Conservation (phyloP, 1,139 yeast species). For the Taphrina populina region DNA sequence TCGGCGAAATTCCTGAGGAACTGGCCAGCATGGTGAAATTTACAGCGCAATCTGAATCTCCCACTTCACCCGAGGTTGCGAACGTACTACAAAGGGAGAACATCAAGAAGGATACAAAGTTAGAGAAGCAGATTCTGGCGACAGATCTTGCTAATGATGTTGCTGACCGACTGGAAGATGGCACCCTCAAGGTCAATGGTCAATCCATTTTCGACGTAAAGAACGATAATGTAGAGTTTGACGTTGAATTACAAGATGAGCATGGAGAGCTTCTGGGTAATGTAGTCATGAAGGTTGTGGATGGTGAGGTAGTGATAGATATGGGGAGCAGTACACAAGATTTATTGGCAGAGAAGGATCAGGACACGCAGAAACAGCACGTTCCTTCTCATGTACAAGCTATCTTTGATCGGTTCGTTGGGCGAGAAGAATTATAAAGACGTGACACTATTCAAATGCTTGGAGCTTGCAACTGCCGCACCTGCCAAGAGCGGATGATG, state of each 20-base stretch:
- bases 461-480: no score
- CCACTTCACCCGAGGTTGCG: neutral
- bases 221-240: slow-evolving; percentile 11
- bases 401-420: slow-evolving; percentile 12
- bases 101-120: no score
- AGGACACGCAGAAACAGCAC: slow-evolving; percentile 1
- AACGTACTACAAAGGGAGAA: no score
- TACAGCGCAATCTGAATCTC: neutral
- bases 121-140: neutral
- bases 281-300: slow-evolving; percentile 22
- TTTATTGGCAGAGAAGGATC: neutral
- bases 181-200: slow-evolving; percentile 8
- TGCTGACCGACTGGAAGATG: slow-evolving; percentile 12
- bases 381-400: slow-evolving; percentile 19
- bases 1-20: neutral
- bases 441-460: no score
- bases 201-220: slow-evolving; percentile 1
- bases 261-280: slow-evolving; percentile 9
- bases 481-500: no score
- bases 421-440: slow-evolving; percentile 7
- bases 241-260: slow-evolving; percentile 20
- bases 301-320: slow-evolving; percentile 9
- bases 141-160: slow-evolving; percentile 9
- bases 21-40: neutral
- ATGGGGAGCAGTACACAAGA: neutral